Conservation (phyloP, 805 yeast genomes). For the Myxozyma udenii region DNA sequence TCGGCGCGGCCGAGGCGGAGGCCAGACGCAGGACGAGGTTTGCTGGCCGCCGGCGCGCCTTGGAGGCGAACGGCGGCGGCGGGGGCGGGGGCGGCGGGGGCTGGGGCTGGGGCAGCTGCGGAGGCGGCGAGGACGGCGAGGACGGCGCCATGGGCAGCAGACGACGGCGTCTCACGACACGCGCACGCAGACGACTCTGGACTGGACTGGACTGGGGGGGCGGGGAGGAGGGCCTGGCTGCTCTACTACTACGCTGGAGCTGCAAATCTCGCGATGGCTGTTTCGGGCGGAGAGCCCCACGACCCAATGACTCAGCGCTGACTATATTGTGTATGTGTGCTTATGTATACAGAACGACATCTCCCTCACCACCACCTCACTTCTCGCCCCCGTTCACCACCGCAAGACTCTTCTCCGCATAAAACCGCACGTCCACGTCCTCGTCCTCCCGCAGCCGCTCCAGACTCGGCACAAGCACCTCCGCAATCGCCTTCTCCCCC, state of each 20-base stretch:
- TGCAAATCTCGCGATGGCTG: no score
- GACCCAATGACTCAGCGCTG: no score
- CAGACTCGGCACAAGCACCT: constrained; percentile 60
- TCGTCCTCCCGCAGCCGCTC: constrained; percentile 63
- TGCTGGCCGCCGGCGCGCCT: constrained; percentile 9
- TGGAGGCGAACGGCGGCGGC: not conserved
- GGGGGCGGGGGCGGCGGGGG: not conserved
- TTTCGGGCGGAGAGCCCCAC: no score
- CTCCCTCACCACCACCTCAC: no score
- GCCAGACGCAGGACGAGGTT: constrained; percentile 7
- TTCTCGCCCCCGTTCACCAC: no score
- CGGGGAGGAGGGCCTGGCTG: no score
- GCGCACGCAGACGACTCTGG: no score
- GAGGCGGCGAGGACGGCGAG: not conserved
- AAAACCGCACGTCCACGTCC: constrained; percentile 88
- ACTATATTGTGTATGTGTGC: no score
- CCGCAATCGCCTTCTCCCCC: constrained; percentile 40
- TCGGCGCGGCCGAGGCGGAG: constrained; percentile 1
- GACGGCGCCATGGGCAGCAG: not conserved
- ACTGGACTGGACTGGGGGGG: no score
- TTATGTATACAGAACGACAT: no score
- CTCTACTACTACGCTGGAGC: no score
- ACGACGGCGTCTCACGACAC: no score
- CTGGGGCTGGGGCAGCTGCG: not conserved
- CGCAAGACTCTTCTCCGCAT: constrained; percentile 49